Evolutionary conservation across 169 alveolate genomes (phyloP), one percentile per base, ranked within the genome.

Genomic region (Plasmodium billcollinsi): DNA sequence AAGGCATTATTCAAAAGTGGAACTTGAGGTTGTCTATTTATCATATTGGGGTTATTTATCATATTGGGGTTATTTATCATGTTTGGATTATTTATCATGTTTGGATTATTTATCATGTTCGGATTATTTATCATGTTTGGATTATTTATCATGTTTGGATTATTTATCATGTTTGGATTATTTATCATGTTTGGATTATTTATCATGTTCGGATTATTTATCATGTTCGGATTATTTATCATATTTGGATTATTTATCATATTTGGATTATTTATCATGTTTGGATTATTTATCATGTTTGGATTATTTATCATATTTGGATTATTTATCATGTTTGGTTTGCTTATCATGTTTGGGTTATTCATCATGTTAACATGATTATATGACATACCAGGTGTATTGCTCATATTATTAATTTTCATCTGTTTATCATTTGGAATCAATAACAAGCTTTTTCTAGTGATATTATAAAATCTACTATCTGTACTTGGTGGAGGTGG

Each of bases 401-500:
- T 9, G n/a, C 14, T 15, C 12, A 45, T 67, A 24, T 52, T 71
- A 26, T 20, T 43, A 45, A 70, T 45, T 45, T 78, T 66, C 72
- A 43, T 24, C 12, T 83, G 80, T 1, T 18, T 62, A 56, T 83
- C 91, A 65, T 83, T 83, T 0, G 91, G 74, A 14, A 65, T n/a
- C 0, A 76, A 59, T 2, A 76, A 5, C 26, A 52, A 45, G 0
- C 52, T 20, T 15, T 66, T 78, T 24, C 89, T 78, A 24, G n/a
- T 58, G 18, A 26, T 61, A 45, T 47, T 47, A 45, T 26, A 80
- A 24, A 72, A 15, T 50, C 74, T 66, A 52, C n/a, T 39, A 61
- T 80, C 91, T 21, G 66, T n/a, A 12, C 14, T 56, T 21, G 91
- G 91, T 11, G 91, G 91, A 1, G 91, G 91, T 9, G 91, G 91